phyloP scores from a whole-genome alignment of 768 basidiomycete species.

The Dendrothele bispora region DNA sequence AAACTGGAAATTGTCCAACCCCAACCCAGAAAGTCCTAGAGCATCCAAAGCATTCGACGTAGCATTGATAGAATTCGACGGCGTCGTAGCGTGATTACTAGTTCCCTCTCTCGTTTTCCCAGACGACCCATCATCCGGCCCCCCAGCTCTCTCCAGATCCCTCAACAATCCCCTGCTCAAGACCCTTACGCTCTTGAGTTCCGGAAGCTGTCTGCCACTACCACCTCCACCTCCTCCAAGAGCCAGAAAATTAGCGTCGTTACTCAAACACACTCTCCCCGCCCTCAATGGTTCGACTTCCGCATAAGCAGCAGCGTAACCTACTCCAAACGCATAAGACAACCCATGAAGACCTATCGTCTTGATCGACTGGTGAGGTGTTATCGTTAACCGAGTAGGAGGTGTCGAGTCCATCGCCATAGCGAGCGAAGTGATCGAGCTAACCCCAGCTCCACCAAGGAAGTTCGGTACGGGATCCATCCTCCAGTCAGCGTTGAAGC shows the following conservation, averaged over 20 bases:
- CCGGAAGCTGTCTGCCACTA: constrained; percentile 74
- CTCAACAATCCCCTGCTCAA: constrained; percentile 54
- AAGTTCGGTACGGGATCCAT: constrained; percentile 13
- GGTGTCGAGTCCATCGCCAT: constrained; percentile 8
- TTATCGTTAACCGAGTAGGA: constrained; percentile 25
- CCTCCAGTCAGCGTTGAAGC: constrained; percentile 79
- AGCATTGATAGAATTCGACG: no score
- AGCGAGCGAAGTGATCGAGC: constrained; percentile 2
- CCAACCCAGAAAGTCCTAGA: no score
- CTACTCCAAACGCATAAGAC: constrained; percentile 67
- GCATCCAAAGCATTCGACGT: no score
- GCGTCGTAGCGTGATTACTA: no score
- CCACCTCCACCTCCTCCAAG: constrained; percentile 41
- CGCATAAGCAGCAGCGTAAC: constrained; percentile 44
- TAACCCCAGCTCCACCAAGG: constrained; percentile 11
- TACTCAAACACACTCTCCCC: constrained; percentile 49
- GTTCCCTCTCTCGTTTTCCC: no score
- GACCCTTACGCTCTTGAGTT: constrained; percentile 56
- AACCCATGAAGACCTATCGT: constrained; percentile 73
- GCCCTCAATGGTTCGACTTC: constrained; percentile 42
- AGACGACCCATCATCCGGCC: constrained; percentile 32
- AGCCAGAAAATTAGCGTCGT: constrained; percentile 66
- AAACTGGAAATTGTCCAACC: no score
- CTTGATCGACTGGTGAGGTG: constrained; percentile 55
- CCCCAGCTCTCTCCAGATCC: constrained; percentile 58